Conservation (phyloP, 176 grass and related monocot species). For the Cenchrus purpureus region DNA sequence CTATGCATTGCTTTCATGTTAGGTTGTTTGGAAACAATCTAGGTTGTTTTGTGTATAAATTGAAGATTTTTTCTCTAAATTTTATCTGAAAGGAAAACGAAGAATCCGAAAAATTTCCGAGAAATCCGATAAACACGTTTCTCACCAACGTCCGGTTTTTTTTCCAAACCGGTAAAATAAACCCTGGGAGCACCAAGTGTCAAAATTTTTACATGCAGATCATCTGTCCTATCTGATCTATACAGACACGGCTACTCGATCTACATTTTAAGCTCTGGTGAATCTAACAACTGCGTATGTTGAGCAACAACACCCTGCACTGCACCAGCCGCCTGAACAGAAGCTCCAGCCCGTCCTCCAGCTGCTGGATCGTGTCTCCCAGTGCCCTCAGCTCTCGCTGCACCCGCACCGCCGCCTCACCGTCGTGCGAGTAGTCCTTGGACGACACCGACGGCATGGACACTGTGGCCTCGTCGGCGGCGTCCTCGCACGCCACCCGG, state of each 20-base stretch:
- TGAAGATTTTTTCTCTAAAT: too few relatives aligned
- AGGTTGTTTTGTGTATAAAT: too few relatives aligned
- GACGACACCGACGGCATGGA: not conserved
- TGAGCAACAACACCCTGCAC: slow-evolving; percentile 53
- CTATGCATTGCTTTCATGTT: too few relatives aligned
- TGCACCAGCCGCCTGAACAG: slow-evolving; percentile 55
- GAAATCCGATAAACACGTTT: too few relatives aligned
- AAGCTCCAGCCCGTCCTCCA: slow-evolving; percentile 55
- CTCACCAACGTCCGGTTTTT: too few relatives aligned
- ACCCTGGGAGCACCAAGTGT: slow-evolving; percentile 7
- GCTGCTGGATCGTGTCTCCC: slow-evolving; percentile 45
- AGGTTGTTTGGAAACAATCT: too few relatives aligned
- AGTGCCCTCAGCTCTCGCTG: slow-evolving; percentile 39
- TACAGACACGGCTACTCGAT: not conserved
- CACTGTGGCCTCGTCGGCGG: not conserved
- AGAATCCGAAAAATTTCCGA: too few relatives aligned
- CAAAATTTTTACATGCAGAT: slow-evolving; percentile 34
- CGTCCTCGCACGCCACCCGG: slow-evolving; percentile 44
- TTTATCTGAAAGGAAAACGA: too few relatives aligned
- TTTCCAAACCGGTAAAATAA: too few relatives aligned
- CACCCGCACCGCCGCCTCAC: slow-evolving; percentile 15
- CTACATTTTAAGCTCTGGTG: slow-evolving; percentile 10
- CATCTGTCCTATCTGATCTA: slow-evolving; percentile 18
- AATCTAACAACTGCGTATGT: slow-evolving; percentile 45
- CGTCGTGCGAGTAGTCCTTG: slow-evolving; percentile 24